A percentile compares a stretch with the other conserved stretches of the same genome.
Evolutionary conservation across 2,329 filamentous ascomycete genomes (phyloP).

Genomic region (Dryadomyces quercus-mongolicae): DNA sequence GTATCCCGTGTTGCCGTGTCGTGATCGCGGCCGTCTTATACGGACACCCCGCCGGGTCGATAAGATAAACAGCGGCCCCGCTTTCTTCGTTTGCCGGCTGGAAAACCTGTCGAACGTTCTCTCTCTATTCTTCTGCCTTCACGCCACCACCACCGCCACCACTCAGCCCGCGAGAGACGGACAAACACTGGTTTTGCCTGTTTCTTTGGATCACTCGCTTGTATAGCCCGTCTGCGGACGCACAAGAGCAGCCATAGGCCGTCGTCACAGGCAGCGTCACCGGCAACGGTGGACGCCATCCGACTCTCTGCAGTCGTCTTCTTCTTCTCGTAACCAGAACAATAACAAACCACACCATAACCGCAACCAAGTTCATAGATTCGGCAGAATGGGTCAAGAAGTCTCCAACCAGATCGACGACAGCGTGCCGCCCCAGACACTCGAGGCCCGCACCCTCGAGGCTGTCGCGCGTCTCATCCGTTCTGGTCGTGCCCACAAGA

Average conservation of each 20-base stretch:
- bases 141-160: not conserved
- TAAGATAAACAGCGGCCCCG: not conserved
- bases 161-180: not conserved
- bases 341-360: not conserved
- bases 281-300: constrained; percentile 1
- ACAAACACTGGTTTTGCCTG: too few relatives aligned
- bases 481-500: constrained; percentile 50
- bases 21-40: not conserved
- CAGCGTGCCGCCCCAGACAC: constrained; percentile 48
- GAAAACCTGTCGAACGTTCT: not conserved
- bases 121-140: not conserved
- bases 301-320: not conserved
- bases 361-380: not conserved
- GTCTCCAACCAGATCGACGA: constrained; percentile 56
- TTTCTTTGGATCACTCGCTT: not conserved
- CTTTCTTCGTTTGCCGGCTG: not conserved
- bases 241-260: constrained; percentile 9
- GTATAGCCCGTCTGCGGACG: not conserved
- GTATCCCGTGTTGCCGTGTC: not conserved
- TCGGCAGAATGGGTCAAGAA: constrained; percentile 72
- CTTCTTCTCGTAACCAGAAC: not conserved
- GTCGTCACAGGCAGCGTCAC: constrained; percentile 9
- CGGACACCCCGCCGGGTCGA: not conserved
- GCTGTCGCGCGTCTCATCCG: constrained; percentile 74
- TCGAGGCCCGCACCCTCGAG: constrained; percentile 56